Conservation (phyloP, 371 early-diverging fungal species). For the Saksenaea vasiformis region DNA sequence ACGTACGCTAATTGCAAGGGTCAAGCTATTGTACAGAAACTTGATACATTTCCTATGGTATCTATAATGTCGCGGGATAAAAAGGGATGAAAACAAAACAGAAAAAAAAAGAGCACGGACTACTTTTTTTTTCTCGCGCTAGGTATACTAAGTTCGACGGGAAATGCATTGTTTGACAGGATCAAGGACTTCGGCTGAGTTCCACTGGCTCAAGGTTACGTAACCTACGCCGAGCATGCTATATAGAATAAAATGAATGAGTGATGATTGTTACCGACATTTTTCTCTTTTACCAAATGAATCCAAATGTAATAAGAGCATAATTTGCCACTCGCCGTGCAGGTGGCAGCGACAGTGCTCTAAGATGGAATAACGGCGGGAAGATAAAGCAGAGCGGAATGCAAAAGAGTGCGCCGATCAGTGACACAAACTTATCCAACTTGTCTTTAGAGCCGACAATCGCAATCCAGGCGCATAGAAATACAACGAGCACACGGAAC, state of each 20-base stretch:
- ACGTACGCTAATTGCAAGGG: background rate
- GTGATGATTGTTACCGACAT: background rate
- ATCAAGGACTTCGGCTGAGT: constrained; percentile 41
- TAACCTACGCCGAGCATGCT: constrained; percentile 41
- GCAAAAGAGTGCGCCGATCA: constrained; percentile 69
- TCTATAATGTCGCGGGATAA: background rate
- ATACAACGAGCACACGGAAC: constrained; percentile 67
- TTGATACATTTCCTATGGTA: background rate
- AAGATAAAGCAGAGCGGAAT: constrained; percentile 79
- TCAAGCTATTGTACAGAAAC: background rate
- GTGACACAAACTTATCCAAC: constrained; percentile 82
- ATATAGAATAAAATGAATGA: background rate
- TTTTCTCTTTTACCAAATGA: constrained; percentile 49
- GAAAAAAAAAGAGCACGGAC: background rate
- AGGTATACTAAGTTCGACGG: constrained; percentile 28
- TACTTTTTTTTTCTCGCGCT: background rate
- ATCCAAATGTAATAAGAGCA: constrained; percentile 68
- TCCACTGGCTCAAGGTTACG: constrained; percentile 43
- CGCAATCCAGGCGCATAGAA: constrained; percentile 69
- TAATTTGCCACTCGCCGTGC: constrained; percentile 51
- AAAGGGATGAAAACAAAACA: background rate
- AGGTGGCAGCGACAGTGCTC: constrained; percentile 50
- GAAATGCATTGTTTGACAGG: constrained; percentile 45
- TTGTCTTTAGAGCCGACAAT: constrained; percentile 73
- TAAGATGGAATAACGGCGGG: constrained; percentile 82